Evolutionary conservation across 495 filamentous ascomycete species (phyloP).

Genomic region (Endocarpon pusillum): DNA sequence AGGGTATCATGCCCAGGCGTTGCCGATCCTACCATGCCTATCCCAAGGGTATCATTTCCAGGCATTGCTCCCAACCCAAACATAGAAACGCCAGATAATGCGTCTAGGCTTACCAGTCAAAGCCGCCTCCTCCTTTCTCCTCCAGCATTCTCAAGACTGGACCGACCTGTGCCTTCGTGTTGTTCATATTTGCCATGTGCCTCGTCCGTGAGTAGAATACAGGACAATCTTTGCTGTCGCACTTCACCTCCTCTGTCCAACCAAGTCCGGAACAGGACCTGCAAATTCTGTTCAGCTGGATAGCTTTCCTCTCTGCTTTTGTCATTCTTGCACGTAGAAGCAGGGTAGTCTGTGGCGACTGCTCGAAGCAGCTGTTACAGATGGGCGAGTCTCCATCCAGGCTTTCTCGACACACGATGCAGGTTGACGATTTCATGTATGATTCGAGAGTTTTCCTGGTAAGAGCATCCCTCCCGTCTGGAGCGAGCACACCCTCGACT

Average conservation of each 20-base stretch:
- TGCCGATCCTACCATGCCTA: too few species aligned
- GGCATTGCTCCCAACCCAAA: too few species aligned
- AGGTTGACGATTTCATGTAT: slow-evolving; percentile 67
- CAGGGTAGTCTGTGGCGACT: slow-evolving; percentile 44
- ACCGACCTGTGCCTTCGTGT: too few species aligned
- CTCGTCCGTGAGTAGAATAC: slow-evolving; percentile 78
- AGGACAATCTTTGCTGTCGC: slow-evolving; percentile 82
- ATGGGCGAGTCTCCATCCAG: slow-evolving; percentile 34
- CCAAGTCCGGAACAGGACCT: slow-evolving; percentile 62
- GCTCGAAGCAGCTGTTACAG: slow-evolving; percentile 43
- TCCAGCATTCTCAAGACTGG: too few species aligned
- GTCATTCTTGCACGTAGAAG: slow-evolving; percentile 32
- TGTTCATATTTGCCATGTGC: too few species aligned
- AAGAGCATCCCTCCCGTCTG: slow-evolving; percentile 12
- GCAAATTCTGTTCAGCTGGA: slow-evolving; percentile 59
- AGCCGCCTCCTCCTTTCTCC: too few species aligned
- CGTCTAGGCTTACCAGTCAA: too few species aligned
- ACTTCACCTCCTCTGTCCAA: slow-evolving; percentile 57
- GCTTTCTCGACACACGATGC: slow-evolving; percentile 58
- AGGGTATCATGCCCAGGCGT: too few species aligned
- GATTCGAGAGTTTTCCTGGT: slow-evolving; percentile 59
- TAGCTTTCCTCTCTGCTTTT: slow-evolving; percentile 41
- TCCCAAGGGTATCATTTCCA: too few species aligned
- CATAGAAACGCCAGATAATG: too few species aligned
- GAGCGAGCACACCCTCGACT: slow-evolving; percentile 29